phyloP scores from a whole-genome alignment of 257 asterid species.

The Primulina eburnea region DNA sequence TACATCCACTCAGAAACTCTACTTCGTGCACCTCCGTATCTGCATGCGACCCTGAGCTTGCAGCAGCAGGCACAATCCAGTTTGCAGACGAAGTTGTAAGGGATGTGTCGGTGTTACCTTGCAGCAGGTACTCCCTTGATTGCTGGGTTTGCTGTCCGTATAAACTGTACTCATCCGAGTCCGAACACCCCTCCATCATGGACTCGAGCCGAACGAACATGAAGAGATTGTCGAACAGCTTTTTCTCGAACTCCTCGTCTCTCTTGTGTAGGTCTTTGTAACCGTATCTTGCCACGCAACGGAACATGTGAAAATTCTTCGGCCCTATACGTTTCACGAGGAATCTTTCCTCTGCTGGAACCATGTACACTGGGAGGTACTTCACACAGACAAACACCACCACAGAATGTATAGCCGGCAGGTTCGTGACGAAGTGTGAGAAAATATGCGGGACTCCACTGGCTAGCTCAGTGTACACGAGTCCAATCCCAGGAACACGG shows the following conservation, averaged over 20 bases:
- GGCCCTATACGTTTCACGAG: constrained; percentile 94
- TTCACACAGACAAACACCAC: constrained; percentile 88
- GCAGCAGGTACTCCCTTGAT: constrained; percentile 40
- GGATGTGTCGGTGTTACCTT: constrained; percentile 33
- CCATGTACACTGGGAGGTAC: constrained; percentile 93
- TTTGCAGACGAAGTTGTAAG: constrained; percentile 57
- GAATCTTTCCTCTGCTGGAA: constrained; percentile 83
- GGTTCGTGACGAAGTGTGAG: constrained; percentile 92
- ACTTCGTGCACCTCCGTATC: constrained; percentile 66
- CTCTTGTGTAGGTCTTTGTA: constrained; percentile 89
- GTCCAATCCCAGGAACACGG: constrained; percentile 96
- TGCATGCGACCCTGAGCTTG: constrained; percentile 42
- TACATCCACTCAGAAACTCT: constrained; percentile 69
- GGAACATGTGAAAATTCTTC: constrained; percentile 86
- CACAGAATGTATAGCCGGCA: constrained; percentile 85
- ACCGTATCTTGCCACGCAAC: constrained; percentile 90
- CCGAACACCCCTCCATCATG: constrained; percentile 97
- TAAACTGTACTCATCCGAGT: constrained; percentile 78
- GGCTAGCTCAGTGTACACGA: constrained; percentile 93
- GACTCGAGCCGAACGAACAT: constrained; percentile 80
- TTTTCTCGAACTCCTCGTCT: constrained; percentile 84
- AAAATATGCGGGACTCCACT: constrained; percentile 94
- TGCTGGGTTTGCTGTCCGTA: constrained; percentile 70
- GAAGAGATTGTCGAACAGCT: constrained; percentile 72
- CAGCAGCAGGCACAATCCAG: constrained; percentile 55